phyloP scores from a whole-genome alignment of 805 yeast genomes.

The Zygosaccharomyces bisporus region DNA sequence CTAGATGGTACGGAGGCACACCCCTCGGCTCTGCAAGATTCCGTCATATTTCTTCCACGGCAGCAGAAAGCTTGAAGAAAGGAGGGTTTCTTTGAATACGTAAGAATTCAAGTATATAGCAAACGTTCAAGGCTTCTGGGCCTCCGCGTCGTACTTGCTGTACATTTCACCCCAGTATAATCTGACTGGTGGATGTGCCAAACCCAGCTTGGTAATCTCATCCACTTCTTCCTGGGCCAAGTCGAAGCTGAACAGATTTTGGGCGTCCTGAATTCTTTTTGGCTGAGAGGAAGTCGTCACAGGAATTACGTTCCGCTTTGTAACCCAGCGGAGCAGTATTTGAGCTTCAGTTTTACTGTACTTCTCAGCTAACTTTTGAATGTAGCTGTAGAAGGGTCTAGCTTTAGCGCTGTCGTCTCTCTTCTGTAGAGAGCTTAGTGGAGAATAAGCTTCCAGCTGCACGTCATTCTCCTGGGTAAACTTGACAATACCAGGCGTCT shows the following conservation, averaged over 20 bases:
- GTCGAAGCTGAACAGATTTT: conserved; percentile 53
- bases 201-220: conserved; percentile 43
- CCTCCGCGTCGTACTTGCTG: conserved; percentile 23
- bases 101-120: neutral
- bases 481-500: conserved; percentile 52
- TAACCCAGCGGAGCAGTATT: conserved; percentile 66
- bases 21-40: conserved; percentile 72
- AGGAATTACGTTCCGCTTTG: conserved; percentile 62
- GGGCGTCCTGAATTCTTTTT: conserved; percentile 54
- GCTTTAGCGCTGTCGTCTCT: conserved; percentile 32
- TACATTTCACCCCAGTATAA: conserved; percentile 34
- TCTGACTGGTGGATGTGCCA: conserved; percentile 32
- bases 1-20: conserved; percentile 80
- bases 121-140: conserved; percentile 19
- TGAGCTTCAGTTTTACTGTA: conserved; percentile 60
- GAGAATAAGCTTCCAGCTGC: conserved; percentile 61
- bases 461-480: conserved; percentile 49
- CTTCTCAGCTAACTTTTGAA: conserved; percentile 48
- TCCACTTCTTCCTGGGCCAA: conserved; percentile 50
- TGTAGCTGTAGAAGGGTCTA: conserved; percentile 38
- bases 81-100: conserved; percentile 38
- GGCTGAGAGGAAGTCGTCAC: conserved; percentile 65
- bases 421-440: conserved; percentile 59
- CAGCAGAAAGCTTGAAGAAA: conserved; percentile 46
- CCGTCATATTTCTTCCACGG: conserved; percentile 58